Percentiles rank a stretch among this genome's conserved stretches.
Conservation (phyloP, 257 asterid species). For the Nicotiana tabacum region DNA sequence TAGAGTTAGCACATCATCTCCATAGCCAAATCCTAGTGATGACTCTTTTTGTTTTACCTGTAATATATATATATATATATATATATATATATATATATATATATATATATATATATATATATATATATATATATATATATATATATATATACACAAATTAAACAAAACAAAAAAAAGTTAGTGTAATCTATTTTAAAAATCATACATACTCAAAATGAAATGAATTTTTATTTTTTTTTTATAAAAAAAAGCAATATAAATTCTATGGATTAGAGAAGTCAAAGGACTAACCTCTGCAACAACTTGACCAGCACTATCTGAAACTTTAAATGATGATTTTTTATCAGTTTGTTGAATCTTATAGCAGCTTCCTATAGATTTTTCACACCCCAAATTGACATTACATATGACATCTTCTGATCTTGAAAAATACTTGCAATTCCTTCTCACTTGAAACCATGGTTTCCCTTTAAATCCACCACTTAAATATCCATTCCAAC, state of each 20-base stretch:
- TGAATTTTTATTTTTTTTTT: neutral
- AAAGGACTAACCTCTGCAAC: slow-evolving; percentile 49
- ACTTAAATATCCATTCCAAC: slow-evolving; percentile 51
- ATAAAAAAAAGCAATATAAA: neutral
- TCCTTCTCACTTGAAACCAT: slow-evolving; percentile 30
- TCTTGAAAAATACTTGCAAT: slow-evolving; percentile 15
- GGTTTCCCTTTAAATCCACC: slow-evolving; percentile 7
- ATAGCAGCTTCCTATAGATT: slow-evolving; percentile 24
- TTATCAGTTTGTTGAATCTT: slow-evolving; percentile 34
- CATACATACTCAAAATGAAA: neutral
- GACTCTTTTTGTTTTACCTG: slow-evolving; percentile 58
- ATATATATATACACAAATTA: neutral
- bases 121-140: neutral
- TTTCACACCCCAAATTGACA: slow-evolving; percentile 31
- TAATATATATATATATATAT: neutral
- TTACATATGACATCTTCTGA: slow-evolving; percentile 19
- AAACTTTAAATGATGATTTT: slow-evolving; percentile 41
- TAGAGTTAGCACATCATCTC: slow-evolving; percentile 69
- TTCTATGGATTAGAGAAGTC: neutral
- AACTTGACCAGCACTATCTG: slow-evolving; percentile 33
- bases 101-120: neutral
- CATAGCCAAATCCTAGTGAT: slow-evolving; percentile 46
- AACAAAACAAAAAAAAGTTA: neutral
- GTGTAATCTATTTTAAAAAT: neutral
- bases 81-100: no score